Percentiles rank a stretch among this genome's conserved stretches.
These are phyloP conservation scores for Fusarium sp. DNA, from an alignment of 2,329 filamentous ascomycete species.

Conservation along the genomic window DNA sequence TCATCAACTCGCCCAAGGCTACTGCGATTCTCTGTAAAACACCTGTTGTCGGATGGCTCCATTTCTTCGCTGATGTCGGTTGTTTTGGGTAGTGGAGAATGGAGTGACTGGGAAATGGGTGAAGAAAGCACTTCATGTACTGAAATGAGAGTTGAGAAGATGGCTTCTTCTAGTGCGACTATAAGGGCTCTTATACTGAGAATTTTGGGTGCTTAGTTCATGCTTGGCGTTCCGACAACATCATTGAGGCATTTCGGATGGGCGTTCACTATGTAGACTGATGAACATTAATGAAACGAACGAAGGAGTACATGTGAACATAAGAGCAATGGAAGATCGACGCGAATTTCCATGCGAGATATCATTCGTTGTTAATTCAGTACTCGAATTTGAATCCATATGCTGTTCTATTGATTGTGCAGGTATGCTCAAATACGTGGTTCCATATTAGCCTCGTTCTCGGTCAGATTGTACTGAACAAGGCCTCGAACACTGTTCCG, in stretches of 20 bases:
- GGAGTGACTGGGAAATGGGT: too few species aligned
- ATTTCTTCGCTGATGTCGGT: neutral
- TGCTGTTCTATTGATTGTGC: neutral
- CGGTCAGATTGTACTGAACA: neutral
- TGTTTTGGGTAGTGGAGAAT: too few species aligned
- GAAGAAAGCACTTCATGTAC: neutral
- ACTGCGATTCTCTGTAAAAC: neutral
- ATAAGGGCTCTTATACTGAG: neutral
- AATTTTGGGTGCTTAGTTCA: rapidly evolving
- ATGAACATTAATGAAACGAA: neutral
- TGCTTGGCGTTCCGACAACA: neutral
- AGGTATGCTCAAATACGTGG: neutral
- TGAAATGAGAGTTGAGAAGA: neutral
- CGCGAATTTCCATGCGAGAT: rapidly evolving
- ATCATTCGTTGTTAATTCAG: rapidly evolving
- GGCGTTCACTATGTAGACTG: rapidly evolving
- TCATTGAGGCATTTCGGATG: rapidly evolving
- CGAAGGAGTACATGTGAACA: neutral
- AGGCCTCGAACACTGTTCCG: neutral
- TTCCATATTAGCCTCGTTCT: neutral
- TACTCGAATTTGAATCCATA: rapidly evolving
- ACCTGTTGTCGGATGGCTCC: neutral
- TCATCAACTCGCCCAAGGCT: rapidly evolving
- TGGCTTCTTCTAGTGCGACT: too few species aligned
- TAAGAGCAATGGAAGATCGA: neutral